phyloP scores from a whole-genome alignment of 163 green algal species.

The Chlorella variabilis region DNA sequence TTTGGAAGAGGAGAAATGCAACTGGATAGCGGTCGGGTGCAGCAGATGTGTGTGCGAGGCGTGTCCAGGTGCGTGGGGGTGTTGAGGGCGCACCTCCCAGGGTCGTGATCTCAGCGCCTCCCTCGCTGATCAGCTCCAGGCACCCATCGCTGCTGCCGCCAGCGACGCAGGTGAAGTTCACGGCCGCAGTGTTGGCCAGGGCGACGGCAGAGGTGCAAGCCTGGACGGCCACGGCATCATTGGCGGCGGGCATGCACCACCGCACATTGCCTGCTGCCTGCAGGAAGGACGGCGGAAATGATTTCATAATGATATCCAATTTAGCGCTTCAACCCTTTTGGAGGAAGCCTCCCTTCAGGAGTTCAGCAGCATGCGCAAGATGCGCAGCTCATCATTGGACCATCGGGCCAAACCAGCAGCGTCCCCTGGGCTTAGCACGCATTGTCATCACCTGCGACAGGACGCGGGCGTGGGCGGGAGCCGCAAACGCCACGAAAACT shows the following conservation, averaged over 20 bases:
- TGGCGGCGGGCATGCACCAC: slow-evolving; percentile 29
- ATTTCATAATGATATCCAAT: too few species aligned
- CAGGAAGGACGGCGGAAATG: too few species aligned
- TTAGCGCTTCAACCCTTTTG: too few species aligned
- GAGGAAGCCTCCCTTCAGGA: too few species aligned
- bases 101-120: background rate
- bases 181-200: slow-evolving; percentile 6
- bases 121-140: background rate
- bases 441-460: background rate
- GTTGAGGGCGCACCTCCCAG: slow-evolving; percentile 6
- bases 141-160: slow-evolving; percentile 22
- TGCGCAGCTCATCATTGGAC: too few species aligned
- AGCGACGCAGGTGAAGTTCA: slow-evolving; percentile 35
- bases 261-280: too few species aligned
- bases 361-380: too few species aligned
- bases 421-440: background rate
- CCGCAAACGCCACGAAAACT: background rate
- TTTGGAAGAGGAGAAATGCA: too few species aligned
- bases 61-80: too few species aligned
- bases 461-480: background rate
- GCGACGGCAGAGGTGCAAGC: slow-evolving; percentile 16
- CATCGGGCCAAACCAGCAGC: too few species aligned
- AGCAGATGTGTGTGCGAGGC: too few species aligned
- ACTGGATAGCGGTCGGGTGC: too few species aligned
- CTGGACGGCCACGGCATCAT: background rate